A percentile compares a stretch with the other conserved stretches of the same genome.
These are phyloP conservation scores for Aureobasidium sp. DNA, from an alignment of 2,329 filamentous ascomycete genomes.

Conservation along the genomic window DNA sequence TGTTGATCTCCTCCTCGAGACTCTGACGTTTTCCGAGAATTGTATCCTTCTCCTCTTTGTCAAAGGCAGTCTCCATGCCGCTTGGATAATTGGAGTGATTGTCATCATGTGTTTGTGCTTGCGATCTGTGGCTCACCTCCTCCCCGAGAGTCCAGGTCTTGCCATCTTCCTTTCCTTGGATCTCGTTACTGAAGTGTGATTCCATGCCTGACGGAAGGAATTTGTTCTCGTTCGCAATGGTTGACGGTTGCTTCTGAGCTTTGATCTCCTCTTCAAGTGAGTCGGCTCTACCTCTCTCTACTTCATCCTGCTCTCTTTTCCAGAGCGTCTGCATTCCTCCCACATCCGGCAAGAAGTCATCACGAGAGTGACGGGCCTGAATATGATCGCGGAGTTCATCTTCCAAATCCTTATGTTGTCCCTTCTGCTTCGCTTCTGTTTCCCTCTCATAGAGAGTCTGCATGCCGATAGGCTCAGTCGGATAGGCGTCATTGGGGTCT, in stretches of 20 bases:
- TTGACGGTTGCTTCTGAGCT: neutral
- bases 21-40: conserved; percentile 4
- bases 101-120: conserved; percentile 10
- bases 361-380: neutral
- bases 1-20: conserved; percentile 16
- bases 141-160: conserved; percentile 3
- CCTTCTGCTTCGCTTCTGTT: neutral
- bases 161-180: neutral
- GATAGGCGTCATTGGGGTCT: conserved; percentile 9
- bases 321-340: conserved; percentile 15
- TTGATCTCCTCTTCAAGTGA: conserved; percentile 14
- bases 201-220: conserved; percentile 15
- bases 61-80: conserved; percentile 21
- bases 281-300: neutral
- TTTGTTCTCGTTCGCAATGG: neutral
- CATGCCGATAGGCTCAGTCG: conserved; percentile 16
- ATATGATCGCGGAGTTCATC: conserved; percentile 10
- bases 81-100: conserved; percentile 17
- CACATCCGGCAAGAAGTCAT: conserved; percentile 4
- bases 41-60: conserved; percentile 16
- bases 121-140: conserved; percentile 1
- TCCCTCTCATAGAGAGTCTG: conserved; percentile 17
- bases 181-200: conserved; percentile 15
- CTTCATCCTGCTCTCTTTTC: conserved; percentile 1
- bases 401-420: conserved; percentile 1